Base-by-base conservation (phyloP, 1,284 basidiomycete species). In the Cryptococcus sp. region DNA sequence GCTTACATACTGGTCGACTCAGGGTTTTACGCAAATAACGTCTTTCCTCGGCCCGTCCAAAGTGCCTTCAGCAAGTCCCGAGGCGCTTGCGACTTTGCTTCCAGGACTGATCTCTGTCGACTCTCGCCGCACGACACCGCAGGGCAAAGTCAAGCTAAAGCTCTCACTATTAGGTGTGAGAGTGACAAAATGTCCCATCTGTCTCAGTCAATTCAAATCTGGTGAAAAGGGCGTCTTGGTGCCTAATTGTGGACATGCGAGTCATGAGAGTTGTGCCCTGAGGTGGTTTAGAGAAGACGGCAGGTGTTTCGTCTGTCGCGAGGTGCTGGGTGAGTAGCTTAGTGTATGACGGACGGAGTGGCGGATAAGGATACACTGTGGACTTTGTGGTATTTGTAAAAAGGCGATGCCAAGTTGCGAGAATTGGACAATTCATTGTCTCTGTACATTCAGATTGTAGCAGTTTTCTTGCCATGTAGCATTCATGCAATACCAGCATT, bases 151-250 rank as follows among this genome's bases (percentile, higher is more conserved):
- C 55, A 92, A 90, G 78, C 76, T 90, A 57, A 93, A 91, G 77
- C 76, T 91, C 49, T 81, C 82, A 20, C 78, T 91, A 29, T 78
- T 89, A n/a, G 90, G 88, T 23, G 81, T 85, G 11, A 73, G 83
- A 1, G 89, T 93, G 26, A 86, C 89, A 63, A 86, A 85, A 66
- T 94, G 91, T 69, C 84, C 86, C 25, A 87, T 92, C 49, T 93
- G 91, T 73, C 77, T 89, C 65, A 82, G 81, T 50, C 88, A 89
- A 78, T 93, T 91, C 79, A 85, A 82, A 69, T 82, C 82, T 15
- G 83, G 79, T 6, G 83, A 87, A 57, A 79, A 80, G 58, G 82
- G 81, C 15, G 84, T 84, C 50, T 72, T 89, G 67, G 82, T 86
- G 2, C 83, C 83, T 17, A 75, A 72, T n/a, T 93, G 91, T 74